Evolutionary conservation across 2,329 filamentous ascomycete genomes (phyloP).

Genomic region (Cucurbitaria berberidis): DNA sequence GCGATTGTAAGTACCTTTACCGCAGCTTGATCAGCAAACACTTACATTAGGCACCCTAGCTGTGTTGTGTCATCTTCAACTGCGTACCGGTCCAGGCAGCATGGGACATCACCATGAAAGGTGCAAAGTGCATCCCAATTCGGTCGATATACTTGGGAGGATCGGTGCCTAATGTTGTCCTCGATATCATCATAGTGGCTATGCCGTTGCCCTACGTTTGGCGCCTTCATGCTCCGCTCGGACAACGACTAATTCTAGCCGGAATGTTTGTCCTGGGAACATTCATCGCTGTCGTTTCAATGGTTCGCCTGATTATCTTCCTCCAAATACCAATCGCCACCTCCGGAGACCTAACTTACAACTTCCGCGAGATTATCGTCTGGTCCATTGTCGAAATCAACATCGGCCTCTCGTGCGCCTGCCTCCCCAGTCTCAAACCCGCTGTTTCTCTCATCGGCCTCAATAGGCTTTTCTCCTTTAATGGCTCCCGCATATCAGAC

Average conservation of each 20-base stretch:
- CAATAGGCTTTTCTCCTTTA: slow-evolving; percentile 27
- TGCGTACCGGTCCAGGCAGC: slow-evolving; percentile 26
- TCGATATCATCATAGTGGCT: slow-evolving; percentile 28
- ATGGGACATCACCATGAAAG: slow-evolving; percentile 29
- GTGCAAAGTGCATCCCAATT: slow-evolving; percentile 25
- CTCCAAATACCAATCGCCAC: slow-evolving; percentile 27
- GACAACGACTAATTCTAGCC: slow-evolving; percentile 28
- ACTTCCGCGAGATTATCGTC: slow-evolving; percentile 34
- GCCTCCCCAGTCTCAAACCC: slow-evolving; percentile 28
- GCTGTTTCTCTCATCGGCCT: slow-evolving; percentile 22
- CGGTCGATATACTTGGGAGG: slow-evolving; percentile 29
- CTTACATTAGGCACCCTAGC: slow-evolving; percentile 10
- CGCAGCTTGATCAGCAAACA: not conserved
- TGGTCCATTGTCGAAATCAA: slow-evolving; percentile 35
- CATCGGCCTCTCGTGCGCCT: slow-evolving; percentile 30
- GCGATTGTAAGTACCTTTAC: slow-evolving; percentile 15
- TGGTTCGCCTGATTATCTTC: slow-evolving; percentile 31
- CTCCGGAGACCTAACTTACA: slow-evolving; percentile 28
- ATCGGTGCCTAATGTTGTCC: slow-evolving; percentile 33
- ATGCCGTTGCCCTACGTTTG: slow-evolving; percentile 35
- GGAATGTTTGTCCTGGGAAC: slow-evolving; percentile 33
- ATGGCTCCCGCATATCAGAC: slow-evolving; percentile 19
- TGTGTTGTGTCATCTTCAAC: slow-evolving; percentile 24
- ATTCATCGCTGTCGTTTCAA: slow-evolving; percentile 31
- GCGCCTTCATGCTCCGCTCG: slow-evolving; percentile 27